These are phyloP conservation scores for Thermothielavioides terrestris DNA, from an alignment of 495 filamentous ascomycete genomes.

Conservation along the genomic window DNA sequence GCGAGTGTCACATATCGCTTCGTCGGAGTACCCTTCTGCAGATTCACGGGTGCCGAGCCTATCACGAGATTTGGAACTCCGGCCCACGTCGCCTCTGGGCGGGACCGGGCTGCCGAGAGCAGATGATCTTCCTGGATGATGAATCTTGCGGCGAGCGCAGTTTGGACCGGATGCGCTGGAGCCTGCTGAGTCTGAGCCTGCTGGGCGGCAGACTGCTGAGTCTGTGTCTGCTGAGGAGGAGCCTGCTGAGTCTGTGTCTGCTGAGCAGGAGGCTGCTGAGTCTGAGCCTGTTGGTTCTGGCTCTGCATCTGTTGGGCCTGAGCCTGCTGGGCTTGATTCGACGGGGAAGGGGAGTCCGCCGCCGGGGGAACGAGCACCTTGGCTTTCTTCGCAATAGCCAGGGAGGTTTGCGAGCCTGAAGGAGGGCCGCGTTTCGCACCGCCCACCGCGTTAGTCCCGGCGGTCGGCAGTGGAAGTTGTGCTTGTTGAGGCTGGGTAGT, in stretches of 20 bases:
- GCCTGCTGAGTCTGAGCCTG: background rate
- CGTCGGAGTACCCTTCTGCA: slow-evolving; percentile 21
- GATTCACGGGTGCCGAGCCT: slow-evolving; percentile 14
- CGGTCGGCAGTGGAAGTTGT: slow-evolving; percentile 3
- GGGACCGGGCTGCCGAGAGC: slow-evolving; percentile 4
- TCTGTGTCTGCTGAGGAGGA: background rate
- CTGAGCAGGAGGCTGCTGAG: background rate
- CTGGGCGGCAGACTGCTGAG: background rate
- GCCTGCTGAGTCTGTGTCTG: too few species aligned
- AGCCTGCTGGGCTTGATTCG: background rate
- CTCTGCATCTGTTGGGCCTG: background rate
- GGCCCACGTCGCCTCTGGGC: slow-evolving; percentile 2
- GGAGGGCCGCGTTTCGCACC: slow-evolving; percentile 13
- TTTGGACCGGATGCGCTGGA: slow-evolving; percentile 1
- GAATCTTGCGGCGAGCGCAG: too few species aligned
- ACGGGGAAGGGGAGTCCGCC: background rate
- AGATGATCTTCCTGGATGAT: slow-evolving; percentile 14
- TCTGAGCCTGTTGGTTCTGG: background rate
- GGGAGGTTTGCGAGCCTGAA: slow-evolving; percentile 7
- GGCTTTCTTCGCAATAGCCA: slow-evolving; percentile 17
- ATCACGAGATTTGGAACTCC: slow-evolving; percentile 24
- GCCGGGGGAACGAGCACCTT: slow-evolving; percentile 10
- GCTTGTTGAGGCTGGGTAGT: background rate
- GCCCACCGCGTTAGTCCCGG: background rate
- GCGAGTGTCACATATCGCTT: slow-evolving; percentile 24